Conservation (phyloP, 2,329 filamentous ascomycete species). For the Aulographum hederae region DNA sequence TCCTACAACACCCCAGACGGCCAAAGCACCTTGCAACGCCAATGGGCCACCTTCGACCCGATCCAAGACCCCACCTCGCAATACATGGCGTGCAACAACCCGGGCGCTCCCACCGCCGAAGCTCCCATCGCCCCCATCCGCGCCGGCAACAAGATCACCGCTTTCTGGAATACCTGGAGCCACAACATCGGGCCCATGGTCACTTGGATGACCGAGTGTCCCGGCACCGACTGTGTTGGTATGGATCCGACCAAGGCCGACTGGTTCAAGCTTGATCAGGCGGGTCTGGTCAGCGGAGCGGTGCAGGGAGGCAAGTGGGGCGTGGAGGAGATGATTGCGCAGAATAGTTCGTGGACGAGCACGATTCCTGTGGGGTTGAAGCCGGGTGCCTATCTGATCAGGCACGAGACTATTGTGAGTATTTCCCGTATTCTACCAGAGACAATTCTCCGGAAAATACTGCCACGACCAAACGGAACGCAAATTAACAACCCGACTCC, state of each 20-base stretch:
- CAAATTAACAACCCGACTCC: too few species aligned
- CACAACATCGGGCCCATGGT: slow-evolving; percentile 15
- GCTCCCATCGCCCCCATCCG: slow-evolving; percentile 11
- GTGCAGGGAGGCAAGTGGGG: slow-evolving; percentile 12
- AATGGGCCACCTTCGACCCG: slow-evolving; percentile 13
- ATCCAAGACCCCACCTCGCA: slow-evolving; percentile 11
- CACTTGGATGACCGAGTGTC: slow-evolving; percentile 12
- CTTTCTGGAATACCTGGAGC: slow-evolving; percentile 8
- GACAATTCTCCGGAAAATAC: too few species aligned
- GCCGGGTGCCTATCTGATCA: slow-evolving; percentile 11
- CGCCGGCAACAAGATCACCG: slow-evolving; percentile 12
- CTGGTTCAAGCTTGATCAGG: slow-evolving; percentile 15
- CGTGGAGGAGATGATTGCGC: slow-evolving; percentile 10
- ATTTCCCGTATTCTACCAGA: slow-evolving; percentile 13
- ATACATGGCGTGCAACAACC: slow-evolving; percentile 13
- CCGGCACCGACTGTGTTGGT: slow-evolving; percentile 10
- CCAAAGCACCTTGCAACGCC: slow-evolving; percentile 12
- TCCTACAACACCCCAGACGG: slow-evolving; percentile 9
- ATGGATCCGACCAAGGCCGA: slow-evolving; percentile 4
- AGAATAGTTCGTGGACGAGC: slow-evolving; percentile 13
- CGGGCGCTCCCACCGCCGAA: too few species aligned
- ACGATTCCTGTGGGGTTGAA: slow-evolving; percentile 9
- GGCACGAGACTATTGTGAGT: slow-evolving; percentile 14
- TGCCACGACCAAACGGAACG: too few species aligned
- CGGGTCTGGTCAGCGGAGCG: slow-evolving; percentile 9